Evolutionary conservation across 1,284 basidiomycete genomes (phyloP).

Genomic region (Baeospora myosura): DNA sequence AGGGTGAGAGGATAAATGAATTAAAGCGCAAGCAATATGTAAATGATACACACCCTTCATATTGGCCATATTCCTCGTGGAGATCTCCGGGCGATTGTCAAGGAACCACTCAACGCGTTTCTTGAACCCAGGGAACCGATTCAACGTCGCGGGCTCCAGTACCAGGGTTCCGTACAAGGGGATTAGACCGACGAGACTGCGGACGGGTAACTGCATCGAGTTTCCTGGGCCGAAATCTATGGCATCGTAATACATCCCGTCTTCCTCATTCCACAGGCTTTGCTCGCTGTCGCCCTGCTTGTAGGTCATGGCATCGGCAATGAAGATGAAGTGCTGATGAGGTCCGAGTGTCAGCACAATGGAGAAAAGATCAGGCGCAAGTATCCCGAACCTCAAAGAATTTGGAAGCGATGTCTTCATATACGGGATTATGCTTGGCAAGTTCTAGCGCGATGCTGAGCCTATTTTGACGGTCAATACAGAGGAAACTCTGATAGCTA

Average conservation of each 20-base stretch:
- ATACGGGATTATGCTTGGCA: slow-evolving; percentile 94
- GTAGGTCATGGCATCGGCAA: slow-evolving; percentile 97
- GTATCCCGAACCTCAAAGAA: slow-evolving; percentile 73
- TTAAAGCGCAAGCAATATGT: neutral
- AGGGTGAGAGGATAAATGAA: neutral
- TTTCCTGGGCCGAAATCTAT: slow-evolving; percentile 86
- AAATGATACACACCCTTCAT: slow-evolving; percentile 61
- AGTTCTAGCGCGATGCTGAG: slow-evolving; percentile 95
- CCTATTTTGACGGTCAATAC: slow-evolving; percentile 35
- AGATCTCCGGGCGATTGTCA: slow-evolving; percentile 83
- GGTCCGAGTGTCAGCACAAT: slow-evolving; percentile 7
- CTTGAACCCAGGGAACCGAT: slow-evolving; percentile 93
- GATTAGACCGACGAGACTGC: slow-evolving; percentile 91
- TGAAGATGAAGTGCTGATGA: slow-evolving; percentile 88
- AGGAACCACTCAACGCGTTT: slow-evolving; percentile 99
- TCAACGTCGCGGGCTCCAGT: slow-evolving; percentile 83
- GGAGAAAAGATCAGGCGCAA: slow-evolving; percentile 1
- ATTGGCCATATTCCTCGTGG: slow-evolving; percentile 92
- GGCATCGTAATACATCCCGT: slow-evolving; percentile 96
- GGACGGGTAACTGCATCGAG: slow-evolving; percentile 85
- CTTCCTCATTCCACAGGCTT: slow-evolving; percentile 92
- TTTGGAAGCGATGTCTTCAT: slow-evolving; percentile 99
- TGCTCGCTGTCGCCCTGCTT: slow-evolving; percentile 67
- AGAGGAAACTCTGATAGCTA: slow-evolving; percentile 1
- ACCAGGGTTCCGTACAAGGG: slow-evolving; percentile 93